phyloP scores from a whole-genome alignment of 345 rosid genomes.

The Populus simonii region DNA sequence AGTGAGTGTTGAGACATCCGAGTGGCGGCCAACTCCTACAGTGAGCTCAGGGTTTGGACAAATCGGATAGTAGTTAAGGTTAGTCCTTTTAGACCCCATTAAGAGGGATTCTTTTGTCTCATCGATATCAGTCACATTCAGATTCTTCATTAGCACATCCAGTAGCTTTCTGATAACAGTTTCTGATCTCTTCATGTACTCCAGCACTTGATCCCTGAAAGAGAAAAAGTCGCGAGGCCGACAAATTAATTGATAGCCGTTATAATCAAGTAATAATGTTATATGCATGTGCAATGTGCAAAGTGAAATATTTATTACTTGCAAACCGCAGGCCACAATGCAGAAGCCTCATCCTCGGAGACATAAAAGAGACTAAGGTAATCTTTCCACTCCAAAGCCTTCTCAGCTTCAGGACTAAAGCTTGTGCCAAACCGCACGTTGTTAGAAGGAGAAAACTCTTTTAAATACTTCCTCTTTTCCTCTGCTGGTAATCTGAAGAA shows the following conservation, averaged over 20 bases:
- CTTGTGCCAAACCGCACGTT: conserved; percentile 38
- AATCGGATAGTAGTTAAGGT: conserved; percentile 42
- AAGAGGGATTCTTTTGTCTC: conserved; percentile 27
- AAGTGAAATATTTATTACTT: conserved; percentile 14
- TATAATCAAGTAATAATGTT: not conserved
- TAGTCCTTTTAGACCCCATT: conserved; percentile 37
- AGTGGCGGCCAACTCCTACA: conserved; percentile 41
- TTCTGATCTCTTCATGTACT: not conserved
- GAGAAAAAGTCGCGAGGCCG: not conserved
- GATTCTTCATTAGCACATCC: not conserved
- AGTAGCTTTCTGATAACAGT: not conserved
- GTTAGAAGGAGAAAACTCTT: conserved; percentile 22
- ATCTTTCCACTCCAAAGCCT: conserved; percentile 56
- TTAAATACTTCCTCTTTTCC: conserved; percentile 14
- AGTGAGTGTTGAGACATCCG: conserved; percentile 39
- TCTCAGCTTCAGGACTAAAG: conserved; percentile 41
- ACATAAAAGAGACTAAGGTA: conserved; percentile 47
- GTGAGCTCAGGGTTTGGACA: conserved; percentile 48
- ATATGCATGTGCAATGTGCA: not conserved
- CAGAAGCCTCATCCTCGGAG: conserved; percentile 40
- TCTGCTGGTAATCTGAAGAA: conserved; percentile 14
- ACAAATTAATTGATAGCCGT: not conserved
- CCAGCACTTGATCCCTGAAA: not conserved
- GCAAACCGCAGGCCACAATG: conserved; percentile 47
- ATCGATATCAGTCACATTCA: not conserved